Percentiles rank a stretch among this genome's conserved stretches.
Evolutionary conservation across 495 filamentous ascomycete species (phyloP).

Genomic region (Penicillium psychrofluorescens): DNA sequence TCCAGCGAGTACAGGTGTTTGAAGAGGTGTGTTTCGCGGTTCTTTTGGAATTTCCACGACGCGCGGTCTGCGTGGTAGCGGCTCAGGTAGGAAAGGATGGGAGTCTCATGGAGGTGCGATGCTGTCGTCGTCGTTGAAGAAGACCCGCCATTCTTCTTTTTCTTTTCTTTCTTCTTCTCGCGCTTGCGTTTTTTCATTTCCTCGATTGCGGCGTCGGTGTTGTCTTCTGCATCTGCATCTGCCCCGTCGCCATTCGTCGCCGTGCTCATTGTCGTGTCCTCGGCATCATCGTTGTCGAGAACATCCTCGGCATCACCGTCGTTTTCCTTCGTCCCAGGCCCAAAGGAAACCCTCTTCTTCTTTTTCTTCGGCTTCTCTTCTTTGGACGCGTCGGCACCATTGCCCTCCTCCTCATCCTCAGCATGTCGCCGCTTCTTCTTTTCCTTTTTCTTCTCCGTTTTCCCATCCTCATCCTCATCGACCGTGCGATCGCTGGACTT

Average conservation of each 20-base stretch:
- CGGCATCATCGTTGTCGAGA: conserved; percentile 1
- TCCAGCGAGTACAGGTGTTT: conserved; percentile 69
- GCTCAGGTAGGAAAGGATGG: conserved; percentile 65
- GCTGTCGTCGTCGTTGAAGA: conserved; percentile 7
- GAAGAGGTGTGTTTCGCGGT: conserved; percentile 71
- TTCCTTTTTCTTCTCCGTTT: conserved; percentile 8
- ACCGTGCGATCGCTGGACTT: not conserved
- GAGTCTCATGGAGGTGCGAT: conserved; percentile 33
- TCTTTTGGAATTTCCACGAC: conserved; percentile 92
- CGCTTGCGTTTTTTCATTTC: conserved; percentile 24
- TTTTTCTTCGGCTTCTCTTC: conserved; percentile 18
- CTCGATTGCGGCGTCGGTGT: conserved; percentile 12
- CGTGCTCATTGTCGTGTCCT: not conserved
- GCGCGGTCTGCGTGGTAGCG: conserved; percentile 58
- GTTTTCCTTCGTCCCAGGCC: conserved; percentile 56
- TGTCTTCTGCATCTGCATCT: conserved; percentile 7
- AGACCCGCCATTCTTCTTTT: conserved; percentile 9
- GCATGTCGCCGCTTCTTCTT: conserved; percentile 13
- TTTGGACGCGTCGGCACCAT: no score
- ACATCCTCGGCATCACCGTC: conserved; percentile 31
- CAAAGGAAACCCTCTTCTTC: conserved; percentile 72
- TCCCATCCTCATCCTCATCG: conserved; percentile 3
- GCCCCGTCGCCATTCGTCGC: conserved; percentile 6
- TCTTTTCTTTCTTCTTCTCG: conserved; percentile 30
- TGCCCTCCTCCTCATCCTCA: conserved; percentile 6